These are phyloP conservation scores for Ganoderma multipileum DNA, from an alignment of 1,284 basidiomycete genomes.

Conservation along the genomic window DNA sequence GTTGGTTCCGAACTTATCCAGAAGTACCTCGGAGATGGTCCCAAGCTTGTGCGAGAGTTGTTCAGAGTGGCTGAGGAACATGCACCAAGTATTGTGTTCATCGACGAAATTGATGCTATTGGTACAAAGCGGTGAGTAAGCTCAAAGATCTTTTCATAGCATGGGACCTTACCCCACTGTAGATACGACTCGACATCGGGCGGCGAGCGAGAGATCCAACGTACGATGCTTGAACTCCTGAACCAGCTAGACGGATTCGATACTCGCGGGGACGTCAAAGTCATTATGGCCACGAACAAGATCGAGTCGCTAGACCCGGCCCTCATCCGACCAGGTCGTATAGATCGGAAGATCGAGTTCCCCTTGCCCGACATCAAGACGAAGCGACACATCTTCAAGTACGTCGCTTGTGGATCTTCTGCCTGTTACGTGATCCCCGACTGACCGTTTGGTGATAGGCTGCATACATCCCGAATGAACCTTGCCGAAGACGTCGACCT, in stretches of 20 bases:
- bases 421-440: background rate
- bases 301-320: slow-evolving; percentile 97
- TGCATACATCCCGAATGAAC: slow-evolving; percentile 98
- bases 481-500: slow-evolving; percentile 92
- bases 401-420: slow-evolving; percentile 22
- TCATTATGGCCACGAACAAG: slow-evolving; percentile 93
- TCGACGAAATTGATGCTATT: slow-evolving; percentile 98
- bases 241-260: slow-evolving; percentile 99
- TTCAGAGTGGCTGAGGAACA: slow-evolving; percentile 98
- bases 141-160: slow-evolving; percentile 3
- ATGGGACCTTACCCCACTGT: slow-evolving; percentile 22
- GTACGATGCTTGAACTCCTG: slow-evolving; percentile 98
- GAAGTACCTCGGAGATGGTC: slow-evolving; percentile 99
- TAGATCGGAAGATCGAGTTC: slow-evolving; percentile 98
- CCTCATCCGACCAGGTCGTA: slow-evolving; percentile 96
- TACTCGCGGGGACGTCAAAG: slow-evolving; percentile 98
- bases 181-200: slow-evolving; percentile 97
- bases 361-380: slow-evolving; percentile 96
- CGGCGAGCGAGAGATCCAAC: slow-evolving; percentile 98
- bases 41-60: slow-evolving; percentile 96
- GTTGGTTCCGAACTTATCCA: slow-evolving; percentile 99
- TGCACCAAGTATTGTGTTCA: slow-evolving; percentile 98
- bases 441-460: slow-evolving; percentile 45
- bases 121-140: slow-evolving; percentile 91
- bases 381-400: slow-evolving; percentile 98